These are phyloP conservation scores for Auricularia sp. DNA, from an alignment of 768 basidiomycete genomes.

Conservation along the genomic window DNA sequence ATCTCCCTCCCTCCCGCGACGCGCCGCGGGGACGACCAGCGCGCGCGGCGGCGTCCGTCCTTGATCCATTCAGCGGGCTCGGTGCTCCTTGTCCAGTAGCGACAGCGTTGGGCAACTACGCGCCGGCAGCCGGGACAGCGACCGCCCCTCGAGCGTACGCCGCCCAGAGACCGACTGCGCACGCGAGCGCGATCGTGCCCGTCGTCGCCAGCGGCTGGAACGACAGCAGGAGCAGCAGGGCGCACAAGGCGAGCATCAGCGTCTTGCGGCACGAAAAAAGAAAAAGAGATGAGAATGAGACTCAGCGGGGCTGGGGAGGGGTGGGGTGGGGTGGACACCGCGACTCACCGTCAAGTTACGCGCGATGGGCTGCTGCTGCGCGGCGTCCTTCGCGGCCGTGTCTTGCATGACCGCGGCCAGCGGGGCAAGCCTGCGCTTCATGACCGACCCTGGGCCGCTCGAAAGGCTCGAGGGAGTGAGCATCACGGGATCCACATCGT, in stretches of 20 bases:
- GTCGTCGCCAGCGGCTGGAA: not conserved
- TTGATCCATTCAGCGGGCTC: too few relatives aligned
- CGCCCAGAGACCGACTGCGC: not conserved
- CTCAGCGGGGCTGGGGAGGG: not conserved
- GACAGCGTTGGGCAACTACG: too few relatives aligned
- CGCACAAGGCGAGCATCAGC: not conserved
- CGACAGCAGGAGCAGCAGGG: not conserved
- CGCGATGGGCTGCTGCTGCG: not conserved
- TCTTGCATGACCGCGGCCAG: not conserved
- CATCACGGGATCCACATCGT: not conserved
- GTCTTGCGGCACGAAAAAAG: not conserved
- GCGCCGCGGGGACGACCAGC: too few relatives aligned
- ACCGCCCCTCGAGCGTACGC: not conserved
- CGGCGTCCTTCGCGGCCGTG: not conserved
- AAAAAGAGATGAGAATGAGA: not conserved
- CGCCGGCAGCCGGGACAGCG: too few relatives aligned
- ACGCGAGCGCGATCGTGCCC: not conserved
- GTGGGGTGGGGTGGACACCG: not conserved
- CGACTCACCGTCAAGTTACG: not conserved
- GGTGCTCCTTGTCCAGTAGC: too few relatives aligned
- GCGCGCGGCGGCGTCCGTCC: too few relatives aligned
- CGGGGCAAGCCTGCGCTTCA: not conserved
- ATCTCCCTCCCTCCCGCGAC: too few relatives aligned
- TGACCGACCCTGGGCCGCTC: not conserved
- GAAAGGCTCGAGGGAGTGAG: not conserved